Evolutionary conservation across 441 rosid species (phyloP).

Genomic region (Erodium moschatum): DNA sequence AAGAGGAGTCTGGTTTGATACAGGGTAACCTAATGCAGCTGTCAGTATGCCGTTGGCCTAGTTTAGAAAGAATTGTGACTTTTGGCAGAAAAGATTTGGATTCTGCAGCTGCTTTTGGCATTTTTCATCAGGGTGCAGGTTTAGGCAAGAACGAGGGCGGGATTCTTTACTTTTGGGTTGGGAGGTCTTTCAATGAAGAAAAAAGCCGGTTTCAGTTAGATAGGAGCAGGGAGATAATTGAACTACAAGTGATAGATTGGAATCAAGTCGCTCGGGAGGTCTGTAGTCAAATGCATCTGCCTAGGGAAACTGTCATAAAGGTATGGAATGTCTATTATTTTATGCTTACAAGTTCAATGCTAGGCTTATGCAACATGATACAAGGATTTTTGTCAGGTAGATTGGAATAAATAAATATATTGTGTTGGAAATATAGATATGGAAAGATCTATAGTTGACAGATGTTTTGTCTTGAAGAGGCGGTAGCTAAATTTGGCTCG

Average conservation of each 20-base stretch:
- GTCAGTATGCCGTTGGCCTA: slow-evolving; percentile 60
- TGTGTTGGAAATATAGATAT: not conserved
- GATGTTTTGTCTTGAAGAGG: not conserved
- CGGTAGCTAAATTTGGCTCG: not conserved
- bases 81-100: slow-evolving; percentile 41
- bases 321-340: slow-evolving; percentile 28
- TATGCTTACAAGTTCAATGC: not conserved
- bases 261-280: slow-evolving; percentile 44
- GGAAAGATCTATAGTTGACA: not conserved
- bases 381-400: not conserved
- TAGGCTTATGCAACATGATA: not conserved
- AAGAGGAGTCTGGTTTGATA: slow-evolving; percentile 23
- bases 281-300: slow-evolving; percentile 51
- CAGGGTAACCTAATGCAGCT: slow-evolving; percentile 28
- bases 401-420: not conserved
- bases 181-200: slow-evolving; percentile 45
- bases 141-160: slow-evolving; percentile 36
- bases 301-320: slow-evolving; percentile 52
- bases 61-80: slow-evolving; percentile 46
- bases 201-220: slow-evolving; percentile 37
- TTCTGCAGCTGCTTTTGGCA: slow-evolving; percentile 52
- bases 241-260: slow-evolving; percentile 44
- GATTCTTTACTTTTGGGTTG: slow-evolving; percentile 74
- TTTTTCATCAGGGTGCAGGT: slow-evolving; percentile 34
- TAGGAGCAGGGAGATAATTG: slow-evolving; percentile 29